Conservation (phyloP, 139 green algal species). For the Bryopsis sp. region DNA sequence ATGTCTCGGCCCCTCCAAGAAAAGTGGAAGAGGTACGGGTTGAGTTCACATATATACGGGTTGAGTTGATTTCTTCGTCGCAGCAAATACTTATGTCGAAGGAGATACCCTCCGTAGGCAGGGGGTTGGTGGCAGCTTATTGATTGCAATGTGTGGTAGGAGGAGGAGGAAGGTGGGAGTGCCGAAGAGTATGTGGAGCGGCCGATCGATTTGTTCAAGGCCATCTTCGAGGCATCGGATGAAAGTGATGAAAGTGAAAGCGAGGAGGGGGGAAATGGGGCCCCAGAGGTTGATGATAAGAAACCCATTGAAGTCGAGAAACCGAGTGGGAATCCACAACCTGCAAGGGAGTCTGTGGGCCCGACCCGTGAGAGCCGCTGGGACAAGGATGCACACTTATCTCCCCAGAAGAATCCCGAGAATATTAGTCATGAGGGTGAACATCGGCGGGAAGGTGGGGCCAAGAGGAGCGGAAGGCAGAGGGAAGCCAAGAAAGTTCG, state of each 20-base stretch:
- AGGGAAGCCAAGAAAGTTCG: neutral
- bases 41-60: too few relatives aligned
- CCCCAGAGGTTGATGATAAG: constrained; percentile 1
- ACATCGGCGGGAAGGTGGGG: neutral
- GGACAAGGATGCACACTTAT: too few relatives aligned
- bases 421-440: neutral
- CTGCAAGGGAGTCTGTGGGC: neutral
- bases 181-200: constrained; percentile 32
- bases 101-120: too few relatives aligned
- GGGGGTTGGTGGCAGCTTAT: too few relatives aligned
- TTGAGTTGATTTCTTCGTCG: too few relatives aligned
- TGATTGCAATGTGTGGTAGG: too few relatives aligned
- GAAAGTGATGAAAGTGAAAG: constrained; percentile 46
- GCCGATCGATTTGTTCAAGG: constrained; percentile 74
- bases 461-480: neutral
- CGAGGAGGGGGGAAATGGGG: constrained; percentile 11
- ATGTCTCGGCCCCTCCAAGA: too few relatives aligned
- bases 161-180: too few relatives aligned
- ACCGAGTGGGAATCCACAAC: constrained; percentile 10
- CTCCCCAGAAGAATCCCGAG: neutral
- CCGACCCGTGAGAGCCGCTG: neutral
- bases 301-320: neutral
- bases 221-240: constrained; percentile 52
- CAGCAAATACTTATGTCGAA: too few relatives aligned
- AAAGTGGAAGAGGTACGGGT: too few relatives aligned